phyloP scores from a whole-genome alignment of 2,329 filamentous ascomycete species.

The Trichoderma lentiforme region DNA sequence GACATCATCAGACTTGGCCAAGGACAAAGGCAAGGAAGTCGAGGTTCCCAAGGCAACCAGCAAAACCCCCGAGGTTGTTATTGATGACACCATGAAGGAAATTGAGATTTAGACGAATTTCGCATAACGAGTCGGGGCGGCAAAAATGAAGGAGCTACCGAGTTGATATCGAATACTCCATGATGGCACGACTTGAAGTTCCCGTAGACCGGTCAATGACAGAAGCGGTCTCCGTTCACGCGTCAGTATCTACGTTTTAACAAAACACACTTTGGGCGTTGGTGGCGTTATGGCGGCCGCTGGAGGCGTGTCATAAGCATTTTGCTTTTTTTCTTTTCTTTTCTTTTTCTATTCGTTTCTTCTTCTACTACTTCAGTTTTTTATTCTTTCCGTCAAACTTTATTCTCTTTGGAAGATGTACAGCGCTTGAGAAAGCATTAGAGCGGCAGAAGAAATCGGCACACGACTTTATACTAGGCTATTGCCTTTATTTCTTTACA shows the following conservation, averaged over 20 bases:
- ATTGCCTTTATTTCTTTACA: background rate
- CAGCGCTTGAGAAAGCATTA: conserved; percentile 8
- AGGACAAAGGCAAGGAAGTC: conserved; percentile 39
- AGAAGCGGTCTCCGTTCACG: conserved; percentile 13
- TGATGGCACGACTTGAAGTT: conserved; percentile 25
- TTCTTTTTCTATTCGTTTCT: background rate
- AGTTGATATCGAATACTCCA: conserved; percentile 20
- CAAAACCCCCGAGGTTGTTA: conserved; percentile 40
- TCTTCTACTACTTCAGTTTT: background rate
- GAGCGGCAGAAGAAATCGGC: conserved; percentile 8
- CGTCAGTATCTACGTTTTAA: conserved; percentile 16
- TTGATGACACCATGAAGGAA: conserved; percentile 56
- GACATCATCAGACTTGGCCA: conserved; percentile 34
- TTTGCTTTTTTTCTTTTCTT: background rate
- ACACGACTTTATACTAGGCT: background rate
- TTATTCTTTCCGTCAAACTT: background rate
- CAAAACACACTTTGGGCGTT: conserved; percentile 19
- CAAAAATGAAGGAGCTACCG: background rate
- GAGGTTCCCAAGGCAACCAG: conserved; percentile 39
- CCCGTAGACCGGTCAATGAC: conserved; percentile 15
- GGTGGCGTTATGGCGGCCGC: conserved; percentile 21
- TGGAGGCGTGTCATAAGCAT: conserved; percentile 19
- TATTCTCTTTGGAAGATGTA: conserved; percentile 9
- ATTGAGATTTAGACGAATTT: conserved; percentile 51
- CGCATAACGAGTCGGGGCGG: background rate